phyloP scores from a whole-genome alignment of 345 rosid genomes.

The Eucalyptus pauciflora region DNA sequence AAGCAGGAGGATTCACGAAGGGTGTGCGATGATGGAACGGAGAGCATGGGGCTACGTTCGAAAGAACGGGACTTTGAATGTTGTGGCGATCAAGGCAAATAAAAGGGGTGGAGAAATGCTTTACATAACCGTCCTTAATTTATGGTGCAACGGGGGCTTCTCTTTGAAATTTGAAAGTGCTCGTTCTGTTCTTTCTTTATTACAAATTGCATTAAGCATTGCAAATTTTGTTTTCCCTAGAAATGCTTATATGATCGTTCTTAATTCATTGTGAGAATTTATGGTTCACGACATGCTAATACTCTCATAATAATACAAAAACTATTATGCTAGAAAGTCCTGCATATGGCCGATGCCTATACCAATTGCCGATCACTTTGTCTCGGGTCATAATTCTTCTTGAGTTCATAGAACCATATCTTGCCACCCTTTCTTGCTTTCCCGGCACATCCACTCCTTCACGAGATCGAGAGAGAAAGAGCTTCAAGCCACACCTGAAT shows the following conservation, averaged over 20 bases:
- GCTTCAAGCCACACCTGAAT: no score
- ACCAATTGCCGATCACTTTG: not conserved
- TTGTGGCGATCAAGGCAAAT: not conserved
- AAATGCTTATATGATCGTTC: no score
- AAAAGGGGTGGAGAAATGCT: no score
- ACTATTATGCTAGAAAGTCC: no score
- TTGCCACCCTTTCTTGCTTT: no score
- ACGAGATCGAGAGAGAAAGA: no score
- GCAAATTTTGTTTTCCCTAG: not conserved
- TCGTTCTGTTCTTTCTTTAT: not conserved
- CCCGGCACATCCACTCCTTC: no score
- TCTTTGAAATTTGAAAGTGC: not conserved
- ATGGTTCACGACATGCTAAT: no score
- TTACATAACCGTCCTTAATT: not conserved
- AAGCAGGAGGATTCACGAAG: not conserved
- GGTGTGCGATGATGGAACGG: not conserved
- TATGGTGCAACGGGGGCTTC: not conserved
- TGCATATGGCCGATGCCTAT: accelerated
- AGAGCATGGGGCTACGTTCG: not conserved
- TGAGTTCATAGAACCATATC: no score
- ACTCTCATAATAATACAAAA: no score
- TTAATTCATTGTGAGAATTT: no score
- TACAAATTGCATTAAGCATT: not conserved
- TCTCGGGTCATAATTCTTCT: no score
- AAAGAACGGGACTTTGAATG: not conserved